phyloP scores from a whole-genome alignment of 2,329 filamentous ascomycete species.

The Cryphonectria naterciae region DNA sequence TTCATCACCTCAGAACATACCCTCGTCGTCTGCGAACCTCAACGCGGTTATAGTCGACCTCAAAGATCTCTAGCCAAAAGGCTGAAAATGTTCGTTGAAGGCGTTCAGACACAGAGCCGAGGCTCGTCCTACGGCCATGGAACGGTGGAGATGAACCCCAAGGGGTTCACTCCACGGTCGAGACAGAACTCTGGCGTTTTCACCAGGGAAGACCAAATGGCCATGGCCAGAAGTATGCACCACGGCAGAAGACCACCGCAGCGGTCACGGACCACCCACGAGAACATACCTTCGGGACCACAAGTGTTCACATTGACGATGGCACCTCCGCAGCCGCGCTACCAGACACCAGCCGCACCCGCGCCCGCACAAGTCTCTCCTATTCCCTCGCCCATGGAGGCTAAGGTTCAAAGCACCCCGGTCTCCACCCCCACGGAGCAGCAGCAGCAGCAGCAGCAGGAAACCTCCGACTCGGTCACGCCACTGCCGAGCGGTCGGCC shows the following conservation, averaged over 20 bases:
- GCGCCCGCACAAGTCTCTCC: conserved; percentile 7
- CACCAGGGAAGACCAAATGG: conserved; percentile 47
- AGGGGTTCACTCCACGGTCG: conserved; percentile 30
- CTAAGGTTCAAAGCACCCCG: conserved; percentile 9
- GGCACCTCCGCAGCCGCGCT: conserved; percentile 18
- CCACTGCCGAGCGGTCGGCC: conserved; percentile 30
- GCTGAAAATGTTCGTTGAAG: conserved; percentile 26
- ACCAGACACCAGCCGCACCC: conserved; percentile 13
- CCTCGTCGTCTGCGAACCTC: background rate
- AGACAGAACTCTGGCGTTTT: conserved; percentile 33
- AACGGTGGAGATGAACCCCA: conserved; percentile 13
- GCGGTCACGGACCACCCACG: conserved; percentile 30
- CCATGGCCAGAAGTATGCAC: conserved; percentile 41
- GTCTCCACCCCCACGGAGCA: background rate
- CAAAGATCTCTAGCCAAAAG: background rate
- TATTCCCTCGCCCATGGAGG: background rate
- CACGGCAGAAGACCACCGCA: conserved; percentile 26
- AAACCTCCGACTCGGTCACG: conserved; percentile 30
- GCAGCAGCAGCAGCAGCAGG: conserved; percentile 21
- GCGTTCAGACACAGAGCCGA: conserved; percentile 20
- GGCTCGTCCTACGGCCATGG: conserved; percentile 20
- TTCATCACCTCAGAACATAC: background rate
- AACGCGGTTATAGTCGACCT: background rate
- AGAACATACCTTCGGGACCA: conserved; percentile 26
- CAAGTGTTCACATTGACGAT: conserved; percentile 27